These are phyloP conservation scores for Pyrrhoderma lamaoense DNA, from an alignment of 1,284 basidiomycete species.

Conservation along the genomic window DNA sequence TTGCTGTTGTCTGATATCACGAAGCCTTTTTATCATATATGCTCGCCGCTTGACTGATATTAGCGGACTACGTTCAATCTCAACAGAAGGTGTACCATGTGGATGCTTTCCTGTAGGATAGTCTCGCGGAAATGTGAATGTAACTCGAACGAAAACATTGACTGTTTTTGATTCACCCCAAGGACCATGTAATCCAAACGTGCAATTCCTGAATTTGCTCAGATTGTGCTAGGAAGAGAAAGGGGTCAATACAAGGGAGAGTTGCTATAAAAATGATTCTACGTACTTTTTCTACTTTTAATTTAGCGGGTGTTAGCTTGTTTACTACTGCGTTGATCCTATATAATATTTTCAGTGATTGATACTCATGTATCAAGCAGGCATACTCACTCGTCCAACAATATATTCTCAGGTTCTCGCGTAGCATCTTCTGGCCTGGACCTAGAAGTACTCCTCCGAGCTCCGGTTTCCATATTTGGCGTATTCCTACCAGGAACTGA, in stretches of 20 bases:
- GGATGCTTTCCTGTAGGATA: constrained; percentile 65
- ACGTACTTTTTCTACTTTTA: constrained; percentile 78
- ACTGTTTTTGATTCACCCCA: constrained; percentile 76
- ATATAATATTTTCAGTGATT: constrained; percentile 2
- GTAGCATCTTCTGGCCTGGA: constrained; percentile 34
- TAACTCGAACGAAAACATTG: constrained; percentile 72
- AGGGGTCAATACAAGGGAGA: constrained; percentile 1
- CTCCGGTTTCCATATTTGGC: constrained; percentile 15
- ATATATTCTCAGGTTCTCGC: constrained; percentile 36
- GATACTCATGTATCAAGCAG: not conserved
- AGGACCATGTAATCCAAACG: constrained; percentile 81
- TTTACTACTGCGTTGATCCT: constrained; percentile 76
- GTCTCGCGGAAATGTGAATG: constrained; percentile 80
- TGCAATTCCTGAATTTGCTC: constrained; percentile 53
- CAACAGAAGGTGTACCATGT: constrained; percentile 66
- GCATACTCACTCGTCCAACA: constrained; percentile 70
- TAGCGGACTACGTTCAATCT: constrained; percentile 77
- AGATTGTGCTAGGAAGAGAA: constrained; percentile 62
- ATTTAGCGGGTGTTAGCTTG: constrained; percentile 62
- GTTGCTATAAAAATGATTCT: not conserved
- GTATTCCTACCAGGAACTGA: constrained; percentile 23
- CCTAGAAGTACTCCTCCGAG: constrained; percentile 35
- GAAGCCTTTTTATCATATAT: constrained; percentile 68
- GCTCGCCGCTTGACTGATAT: constrained; percentile 71
- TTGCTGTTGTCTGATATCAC: constrained; percentile 59